Base-by-base conservation (phyloP, 306 rosid species). In the Corylus heterophylla region DNA sequence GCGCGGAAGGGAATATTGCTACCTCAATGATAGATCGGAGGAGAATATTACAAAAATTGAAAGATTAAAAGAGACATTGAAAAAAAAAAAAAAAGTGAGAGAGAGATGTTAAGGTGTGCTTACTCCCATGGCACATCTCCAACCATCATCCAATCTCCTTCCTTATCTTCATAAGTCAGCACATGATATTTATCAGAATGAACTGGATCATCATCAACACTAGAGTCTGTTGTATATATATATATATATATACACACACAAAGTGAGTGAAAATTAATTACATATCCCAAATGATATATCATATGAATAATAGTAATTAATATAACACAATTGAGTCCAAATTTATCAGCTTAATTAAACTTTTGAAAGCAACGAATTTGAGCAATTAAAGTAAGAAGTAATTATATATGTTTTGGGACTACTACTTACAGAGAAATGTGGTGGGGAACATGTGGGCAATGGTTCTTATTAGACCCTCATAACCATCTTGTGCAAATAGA, bases 81-180 rank as follows among this genome's bases (percentile, higher is more conserved):
- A 42, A 6, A 42, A 7, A 5, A 42, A 42, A 42, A 42, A 5
- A 22, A 1, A 78, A 74, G 54, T 9, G 62, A 76, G 27, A 50
- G 2, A 14, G 0, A 18, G n/a, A 59, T 35, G 48, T 9, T 2
- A 59, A 45, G 39, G 62, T 35, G 54, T 3, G 29, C 97, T 86
- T 76, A 89, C 97, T 90, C 92, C 94, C 94, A 92, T 47, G 97
- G 97, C 12, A 92, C 89, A 79, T 92, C 97, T 2, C 97, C 92
- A 29, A 90, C 94, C 89, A 90, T 86, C 69, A 90, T 79, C 87
- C 87, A 86, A 78, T 92, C 97, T 13, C 97, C 97, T 76, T 92
- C 97, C 82, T 92, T 94, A 44, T 92, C 97, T 82, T 92, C 95
- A 39, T 92, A 92, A 2, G 97, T 92, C 75, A 92, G 78, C 75